Base-by-base conservation (phyloP, 2,329 filamentous ascomycete species). In the Claviceps citrina region DNA sequence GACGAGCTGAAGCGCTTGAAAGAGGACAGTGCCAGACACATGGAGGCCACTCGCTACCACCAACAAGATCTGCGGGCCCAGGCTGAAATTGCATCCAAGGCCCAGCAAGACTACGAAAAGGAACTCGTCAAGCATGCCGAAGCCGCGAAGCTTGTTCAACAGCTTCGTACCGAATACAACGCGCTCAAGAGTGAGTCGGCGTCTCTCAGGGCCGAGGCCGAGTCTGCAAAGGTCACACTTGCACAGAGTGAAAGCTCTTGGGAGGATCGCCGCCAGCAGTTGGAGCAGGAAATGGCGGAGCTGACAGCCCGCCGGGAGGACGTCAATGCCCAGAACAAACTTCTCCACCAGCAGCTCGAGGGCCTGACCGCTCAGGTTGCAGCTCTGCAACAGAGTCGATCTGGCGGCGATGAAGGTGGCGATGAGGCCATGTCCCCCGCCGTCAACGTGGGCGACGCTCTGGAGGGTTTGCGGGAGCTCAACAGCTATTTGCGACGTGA, bases 61-160 rank as follows among this genome's bases (percentile, higher is more conserved):
- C 84, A 93, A 55, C 82, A 93, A 51, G 87, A 96, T 51, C 74
- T 96, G 31, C 87, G 91, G 45, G 80, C 84, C 0, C 91, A 98
- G 59, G 87, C 89, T 22, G 83, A 93, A 33, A 96, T 98, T 52
- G 86, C 91, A 2, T 79, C 85, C 39, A 83, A 85, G 57, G 86
- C 91, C 3, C 91, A 98, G 56, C 81, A 93, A 54, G 87, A 91
- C 49, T 98, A 98, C 55, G 93, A 98, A 58, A 79, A 79, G 46
- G 91, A 98, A 58, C 71, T 98, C 9, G 74, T 94, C 52, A 95
- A 91, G 64, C 91, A 98, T 60, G 89, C 87, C 2, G 85, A 95
- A 48, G 91, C 89, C n/a, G 84, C 89, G 10, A 87, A 86, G 60
- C 74, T 76, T 27, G 68, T 95, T 12, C 85, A 93, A 49, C 70